Base-by-base conservation (phyloP, 116 monocot genomes). In the Zostera marina region DNA sequence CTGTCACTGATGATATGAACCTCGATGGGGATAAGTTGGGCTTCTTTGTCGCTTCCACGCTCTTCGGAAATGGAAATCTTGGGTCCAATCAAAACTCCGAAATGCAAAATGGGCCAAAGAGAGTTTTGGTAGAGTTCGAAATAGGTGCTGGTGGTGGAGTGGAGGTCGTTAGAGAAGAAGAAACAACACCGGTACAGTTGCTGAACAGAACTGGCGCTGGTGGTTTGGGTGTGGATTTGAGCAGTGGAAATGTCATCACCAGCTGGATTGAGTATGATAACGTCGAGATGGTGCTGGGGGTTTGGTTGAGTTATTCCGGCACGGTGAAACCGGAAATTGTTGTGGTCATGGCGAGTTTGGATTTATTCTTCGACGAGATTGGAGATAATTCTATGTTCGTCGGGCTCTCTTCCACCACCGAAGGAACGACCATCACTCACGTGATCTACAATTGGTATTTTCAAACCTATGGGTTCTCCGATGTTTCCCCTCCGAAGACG, bases 101-200 rank as follows among this genome's bases (percentile, higher is more conserved):
- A 13, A 22, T 41, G 8, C 17, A 12, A 13, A 58, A 71, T 22
- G 32, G 25, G 17, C n/a, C 74, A 39, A 52, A 49, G 17, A n/a
- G 17, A 2, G 14, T 76, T 52, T 23, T 87, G 10, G 79, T 87
- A 9, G 87, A 87, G 62, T 86, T 92, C 46, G 92, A 84, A 67
- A 76, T 79, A 19, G 41, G 42, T 9, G n/a, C n/a, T n/a, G 79
- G 84, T 44, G 59, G 8, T 22, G 78, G 66, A 0, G 67, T 83
- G 55, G 53, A 41, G 15, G 88, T 78, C 25, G 41, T 55, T 3
- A 73, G 61, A 17, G 77, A 85, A n/a, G n/a, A n/a, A 52, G 82
- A 85, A 74, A 77, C 22, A 77, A 77, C 0, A 11, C 85, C 9
- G 75, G 84, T 54, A 38, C 81, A 3, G 64, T 63, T 20, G 62